Evolutionary conservation across 306 rosid species (phyloP).

Genomic region (Hippophae rhamnoides): DNA sequence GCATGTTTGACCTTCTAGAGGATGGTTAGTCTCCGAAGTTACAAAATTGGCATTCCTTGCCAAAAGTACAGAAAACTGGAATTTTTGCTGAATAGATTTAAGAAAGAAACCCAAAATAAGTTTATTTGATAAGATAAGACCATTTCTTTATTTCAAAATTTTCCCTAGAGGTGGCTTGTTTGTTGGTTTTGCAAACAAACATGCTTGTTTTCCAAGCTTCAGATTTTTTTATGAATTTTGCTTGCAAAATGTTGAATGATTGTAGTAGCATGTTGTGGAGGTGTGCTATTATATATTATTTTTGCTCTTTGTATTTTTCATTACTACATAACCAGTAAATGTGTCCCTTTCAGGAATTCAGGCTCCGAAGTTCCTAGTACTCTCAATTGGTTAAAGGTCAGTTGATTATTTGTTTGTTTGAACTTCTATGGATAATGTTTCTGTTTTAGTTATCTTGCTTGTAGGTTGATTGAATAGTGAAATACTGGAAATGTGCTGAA

Average conservation of each 20-base stretch:
- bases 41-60: no score
- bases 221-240: no score
- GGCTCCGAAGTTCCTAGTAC: conserved; percentile 32
- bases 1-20: no score
- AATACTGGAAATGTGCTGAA: background rate
- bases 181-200: no score
- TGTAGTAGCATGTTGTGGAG: background rate
- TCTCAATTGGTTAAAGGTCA: conserved; percentile 54
- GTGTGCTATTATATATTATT: background rate
- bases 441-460: background rate
- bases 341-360: conserved; percentile 49
- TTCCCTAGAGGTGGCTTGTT: no score
- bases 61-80: no score
- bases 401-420: conserved; percentile 2
- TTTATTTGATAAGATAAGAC: no score
- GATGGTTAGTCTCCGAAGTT: no score
- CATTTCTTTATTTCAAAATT: no score
- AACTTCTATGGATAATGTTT: background rate
- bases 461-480: background rate
- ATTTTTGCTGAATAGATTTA: no score
- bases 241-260: background rate
- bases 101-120: no score
- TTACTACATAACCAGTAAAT: conserved; percentile 14
- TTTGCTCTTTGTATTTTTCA: conserved; percentile 6
- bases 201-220: no score